These are phyloP conservation scores for Colletotrichum ledebouriae DNA, from an alignment of 2,329 filamentous ascomycete genomes.

Conservation along the genomic window DNA sequence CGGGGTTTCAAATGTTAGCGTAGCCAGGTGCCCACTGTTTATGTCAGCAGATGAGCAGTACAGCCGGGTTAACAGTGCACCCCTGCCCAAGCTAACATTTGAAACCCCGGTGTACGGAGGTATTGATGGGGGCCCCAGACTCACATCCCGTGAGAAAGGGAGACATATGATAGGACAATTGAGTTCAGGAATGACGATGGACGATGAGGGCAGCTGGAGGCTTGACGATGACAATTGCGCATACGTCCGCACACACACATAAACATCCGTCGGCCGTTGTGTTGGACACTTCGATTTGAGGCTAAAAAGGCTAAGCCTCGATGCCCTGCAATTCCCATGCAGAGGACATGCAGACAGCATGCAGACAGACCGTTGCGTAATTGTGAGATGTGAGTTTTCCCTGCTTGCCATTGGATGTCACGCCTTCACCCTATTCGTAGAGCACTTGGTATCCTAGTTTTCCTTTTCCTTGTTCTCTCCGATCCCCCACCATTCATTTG, in stretches of 20 bases:
- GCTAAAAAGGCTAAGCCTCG: slow-evolving; percentile 17
- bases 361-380: slow-evolving; percentile 2
- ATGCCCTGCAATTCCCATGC: slow-evolving; percentile 14
- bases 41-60: no score
- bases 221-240: slow-evolving; percentile 6
- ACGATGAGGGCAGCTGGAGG: slow-evolving; percentile 1
- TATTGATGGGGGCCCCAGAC: not conserved
- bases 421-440: no score
- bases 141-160: not conserved
- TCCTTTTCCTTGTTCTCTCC: slow-evolving; percentile 11
- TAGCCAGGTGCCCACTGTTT: no score
- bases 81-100: no score
- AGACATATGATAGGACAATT: slow-evolving; percentile 21
- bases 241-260: no score
- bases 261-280: not conserved
- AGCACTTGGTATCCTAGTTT: not conserved
- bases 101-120: no score
- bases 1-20: no score
- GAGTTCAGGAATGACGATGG: slow-evolving; percentile 8
- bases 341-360: not conserved
- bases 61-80: no score
- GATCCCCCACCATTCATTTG: slow-evolving; percentile 17
- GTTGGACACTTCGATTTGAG: not conserved
- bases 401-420: not conserved
- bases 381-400: slow-evolving; percentile 19